Percentiles rank a stretch among this genome's conserved stretches.
phyloP scores from a whole-genome alignment of 2,329 filamentous ascomycete genomes.

The Aspergillus versicolor region DNA sequence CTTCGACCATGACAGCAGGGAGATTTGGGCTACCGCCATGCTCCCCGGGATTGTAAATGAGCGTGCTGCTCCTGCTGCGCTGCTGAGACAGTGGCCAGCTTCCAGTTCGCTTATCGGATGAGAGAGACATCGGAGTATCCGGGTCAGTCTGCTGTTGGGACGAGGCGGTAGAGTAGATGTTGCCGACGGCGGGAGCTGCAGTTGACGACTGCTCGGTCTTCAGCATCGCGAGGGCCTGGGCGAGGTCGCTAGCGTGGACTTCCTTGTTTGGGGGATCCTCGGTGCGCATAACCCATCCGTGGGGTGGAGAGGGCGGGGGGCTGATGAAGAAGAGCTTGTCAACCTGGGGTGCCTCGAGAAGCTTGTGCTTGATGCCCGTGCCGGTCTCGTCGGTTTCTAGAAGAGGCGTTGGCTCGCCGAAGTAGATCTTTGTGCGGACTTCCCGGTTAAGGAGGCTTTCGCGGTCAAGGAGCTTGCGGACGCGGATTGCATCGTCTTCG shows the following conservation, averaged over 20 bases:
- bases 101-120: constrained; percentile 31
- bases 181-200: not conserved
- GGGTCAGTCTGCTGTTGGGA: constrained; percentile 22
- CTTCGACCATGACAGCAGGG: constrained; percentile 64
- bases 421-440: constrained; percentile 49
- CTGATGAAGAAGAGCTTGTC: constrained; percentile 67
- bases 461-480: constrained; percentile 45
- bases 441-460: constrained; percentile 32
- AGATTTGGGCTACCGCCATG: constrained; percentile 60
- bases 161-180: not conserved
- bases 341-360: constrained; percentile 56
- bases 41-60: constrained; percentile 63
- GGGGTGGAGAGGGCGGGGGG: constrained; percentile 62
- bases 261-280: constrained; percentile 67
- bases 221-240: constrained; percentile 55
- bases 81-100: constrained; percentile 35
- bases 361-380: constrained; percentile 41
- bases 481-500: constrained; percentile 41
- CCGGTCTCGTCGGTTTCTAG: constrained; percentile 24
- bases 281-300: constrained; percentile 63
- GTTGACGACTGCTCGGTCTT: constrained; percentile 26
- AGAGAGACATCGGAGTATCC: constrained; percentile 36
- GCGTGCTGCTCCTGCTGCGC: constrained; percentile 55
- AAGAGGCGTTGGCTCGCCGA: constrained; percentile 54
- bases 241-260: constrained; percentile 63